Base-by-base conservation (phyloP, 805 yeast species). In the Candida boidinii region DNA sequence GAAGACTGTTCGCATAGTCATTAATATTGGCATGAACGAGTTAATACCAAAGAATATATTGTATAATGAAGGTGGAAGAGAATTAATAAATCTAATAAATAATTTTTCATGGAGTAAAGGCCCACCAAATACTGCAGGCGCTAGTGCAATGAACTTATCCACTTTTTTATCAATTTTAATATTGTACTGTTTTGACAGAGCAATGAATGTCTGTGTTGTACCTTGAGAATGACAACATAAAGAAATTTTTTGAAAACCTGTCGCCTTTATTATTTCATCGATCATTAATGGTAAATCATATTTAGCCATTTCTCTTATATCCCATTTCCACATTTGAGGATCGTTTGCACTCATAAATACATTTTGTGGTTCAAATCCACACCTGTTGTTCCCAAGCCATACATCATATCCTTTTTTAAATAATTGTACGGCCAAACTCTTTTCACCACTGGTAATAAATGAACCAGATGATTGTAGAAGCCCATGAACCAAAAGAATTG, bases 41-140 rank as follows among this genome's bases (percentile, higher is more conserved):
- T 76, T 76, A 24, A 70, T 62, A 0, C 98, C 98, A 56, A 87
- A 84, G 24, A 80, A 61, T 28, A 64, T 45, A 17, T 70, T 65
- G 45, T 54, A 75, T 6, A 57, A 40, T 6, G 56, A 41, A 14
- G 64, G 56, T 0, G 76, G 68, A 35, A 77, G 58, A 28, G 47
- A 48, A n/a, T 76, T 70, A 56, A 83, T 74, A 41, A 79, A 73
- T 42, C 63, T 66, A 17, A 83, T 74, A 51, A 82, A 82, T 2
- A 56, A 26, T 31, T 79, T 70, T 17, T 70, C 72, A 43, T 81
- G 72, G 19, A 90, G 62, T 28, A 87, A 56, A 1, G 75, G 64
- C 0, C 97, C 97, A 0, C 94, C 94, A 50, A 74, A 92, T 2
- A 87, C 78, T 0, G 97, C 97, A 0, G 98, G 97, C 0, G 96